These are phyloP conservation scores for Citrullus mucosospermus DNA, from an alignment of 306 rosid genomes.

Conservation along the genomic window DNA sequence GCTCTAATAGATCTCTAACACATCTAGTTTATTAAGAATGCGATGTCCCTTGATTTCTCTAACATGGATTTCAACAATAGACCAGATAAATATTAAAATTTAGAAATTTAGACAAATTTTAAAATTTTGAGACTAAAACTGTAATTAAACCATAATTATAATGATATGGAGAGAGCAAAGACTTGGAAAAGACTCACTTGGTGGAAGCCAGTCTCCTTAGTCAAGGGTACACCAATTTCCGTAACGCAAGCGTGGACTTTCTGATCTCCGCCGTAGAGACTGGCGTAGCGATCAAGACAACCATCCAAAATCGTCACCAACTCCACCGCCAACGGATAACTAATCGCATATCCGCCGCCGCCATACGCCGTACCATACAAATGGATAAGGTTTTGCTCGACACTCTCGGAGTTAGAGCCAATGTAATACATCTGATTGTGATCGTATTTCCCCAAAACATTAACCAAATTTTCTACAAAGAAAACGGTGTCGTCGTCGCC, in stretches of 20 bases:
- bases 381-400: slow-evolving; percentile 43
- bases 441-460: slow-evolving; percentile 53
- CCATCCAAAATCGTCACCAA: slow-evolving; percentile 52
- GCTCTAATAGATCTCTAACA: too few species aligned
- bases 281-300: slow-evolving; percentile 47
- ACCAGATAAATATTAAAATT: too few species aligned
- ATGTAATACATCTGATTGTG: slow-evolving; percentile 71
- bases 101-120: too few species aligned
- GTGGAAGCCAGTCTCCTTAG: slow-evolving; percentile 68
- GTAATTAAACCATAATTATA: too few species aligned
- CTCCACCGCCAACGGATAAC: slow-evolving; percentile 50
- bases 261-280: slow-evolving; percentile 51
- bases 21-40: too few species aligned
- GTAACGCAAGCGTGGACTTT: slow-evolving; percentile 54
- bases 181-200: slow-evolving; percentile 25
- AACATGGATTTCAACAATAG: too few species aligned
- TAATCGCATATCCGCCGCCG: slow-evolving; percentile 68
- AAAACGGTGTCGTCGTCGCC: slow-evolving; percentile 81
- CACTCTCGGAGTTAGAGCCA: slow-evolving; percentile 68
- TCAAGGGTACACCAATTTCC: slow-evolving; percentile 59
- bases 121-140: too few species aligned
- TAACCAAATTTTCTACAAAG: slow-evolving; percentile 41
- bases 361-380: slow-evolving; percentile 58
- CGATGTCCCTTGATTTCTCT: too few species aligned
- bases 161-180: too few species aligned